Percentiles rank a stretch among this genome's conserved stretches.
phyloP scores from a whole-genome alignment of 768 basidiomycete genomes.

The Punctularia strigosozonata region DNA sequence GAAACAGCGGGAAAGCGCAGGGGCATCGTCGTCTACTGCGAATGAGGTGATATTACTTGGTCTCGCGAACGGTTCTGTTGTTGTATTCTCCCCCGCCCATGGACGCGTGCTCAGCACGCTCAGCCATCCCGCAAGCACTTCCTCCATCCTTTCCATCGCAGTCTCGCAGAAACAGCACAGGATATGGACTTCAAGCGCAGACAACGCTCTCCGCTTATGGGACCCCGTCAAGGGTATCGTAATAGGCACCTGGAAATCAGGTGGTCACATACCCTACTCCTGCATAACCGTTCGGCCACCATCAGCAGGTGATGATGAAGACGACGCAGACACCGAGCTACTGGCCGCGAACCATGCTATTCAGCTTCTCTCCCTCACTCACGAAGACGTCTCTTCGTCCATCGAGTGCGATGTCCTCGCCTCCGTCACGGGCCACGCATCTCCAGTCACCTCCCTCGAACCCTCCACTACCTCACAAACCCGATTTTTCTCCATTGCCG shows the following conservation, averaged over 20 bases:
- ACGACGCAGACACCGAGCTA: too few relatives aligned
- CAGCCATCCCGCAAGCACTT: constrained; percentile 40
- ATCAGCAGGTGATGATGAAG: constrained; percentile 21
- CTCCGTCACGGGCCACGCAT: constrained; percentile 56
- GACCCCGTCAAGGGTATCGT: constrained; percentile 37
- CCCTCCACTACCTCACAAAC: constrained; percentile 24
- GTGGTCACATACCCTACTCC: constrained; percentile 48
- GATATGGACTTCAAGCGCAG: constrained; percentile 48
- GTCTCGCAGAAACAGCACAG: constrained; percentile 17
- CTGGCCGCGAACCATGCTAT: constrained; percentile 53
- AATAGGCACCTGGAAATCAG: constrained; percentile 40
- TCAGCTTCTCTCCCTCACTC: constrained; percentile 30
- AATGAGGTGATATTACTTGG: constrained; percentile 40
- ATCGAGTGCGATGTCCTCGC: constrained; percentile 36
- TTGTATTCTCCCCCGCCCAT: constrained; percentile 52
- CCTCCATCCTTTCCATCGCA: constrained; percentile 39
- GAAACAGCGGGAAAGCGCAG: constrained; percentile 27
- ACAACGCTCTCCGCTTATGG: constrained; percentile 48
- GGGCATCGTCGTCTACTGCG: constrained; percentile 15
- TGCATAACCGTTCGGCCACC: constrained; percentile 33
- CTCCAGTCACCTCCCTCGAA: constrained; percentile 35
- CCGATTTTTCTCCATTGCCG: constrained; percentile 48
- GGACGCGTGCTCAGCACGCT: constrained; percentile 43
- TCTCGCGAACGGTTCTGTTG: constrained; percentile 45
- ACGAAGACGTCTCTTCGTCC: constrained; percentile 15